These are phyloP conservation scores for Backusella liffmaniae DNA, from an alignment of 192 early-diverging fungal species.

Conservation along the genomic window DNA sequence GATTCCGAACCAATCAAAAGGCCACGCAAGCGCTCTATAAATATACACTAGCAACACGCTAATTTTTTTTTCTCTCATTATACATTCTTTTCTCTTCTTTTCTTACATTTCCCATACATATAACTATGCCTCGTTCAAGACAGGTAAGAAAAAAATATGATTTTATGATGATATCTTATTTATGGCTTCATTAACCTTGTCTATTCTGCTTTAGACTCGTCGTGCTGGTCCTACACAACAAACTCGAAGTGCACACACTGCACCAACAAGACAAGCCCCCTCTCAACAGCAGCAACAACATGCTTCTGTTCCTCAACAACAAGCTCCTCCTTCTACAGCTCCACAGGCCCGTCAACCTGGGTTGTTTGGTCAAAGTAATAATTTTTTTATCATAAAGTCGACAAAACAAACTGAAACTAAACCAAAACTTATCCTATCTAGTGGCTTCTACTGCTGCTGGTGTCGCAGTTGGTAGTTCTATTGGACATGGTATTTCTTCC, in stretches of 20 bases:
- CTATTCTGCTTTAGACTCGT: constrained; percentile 23
- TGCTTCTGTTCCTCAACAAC: constrained; percentile 13
- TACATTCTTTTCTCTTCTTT: not conserved
- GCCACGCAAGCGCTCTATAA: constrained; percentile 1
- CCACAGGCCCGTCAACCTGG: constrained; percentile 64
- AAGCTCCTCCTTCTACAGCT: constrained; percentile 47
- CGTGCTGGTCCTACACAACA: constrained; percentile 45
- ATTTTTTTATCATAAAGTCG: not conserved
- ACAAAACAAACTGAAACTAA: not conserved
- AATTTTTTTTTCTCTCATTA: not conserved
- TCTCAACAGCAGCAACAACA: constrained; percentile 39
- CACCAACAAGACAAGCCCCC: constrained; percentile 56
- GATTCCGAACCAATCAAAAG: constrained; percentile 16
- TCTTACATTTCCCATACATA: not conserved
- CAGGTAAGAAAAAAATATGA: constrained; percentile 13
- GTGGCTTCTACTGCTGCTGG: constrained; percentile 91
- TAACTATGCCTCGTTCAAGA: constrained; percentile 23
- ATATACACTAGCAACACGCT: not conserved
- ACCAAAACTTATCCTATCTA: not conserved
- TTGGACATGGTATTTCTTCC: constrained; percentile 53
- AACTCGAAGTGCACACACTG: constrained; percentile 49
- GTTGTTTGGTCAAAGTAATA: constrained; percentile 68
- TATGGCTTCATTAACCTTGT: not conserved
- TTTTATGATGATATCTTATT: not conserved
- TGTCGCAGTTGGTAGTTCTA: constrained; percentile 85